phyloP scores from a whole-genome alignment of 495 filamentous ascomycete species.

The Xylaria palmicola region DNA sequence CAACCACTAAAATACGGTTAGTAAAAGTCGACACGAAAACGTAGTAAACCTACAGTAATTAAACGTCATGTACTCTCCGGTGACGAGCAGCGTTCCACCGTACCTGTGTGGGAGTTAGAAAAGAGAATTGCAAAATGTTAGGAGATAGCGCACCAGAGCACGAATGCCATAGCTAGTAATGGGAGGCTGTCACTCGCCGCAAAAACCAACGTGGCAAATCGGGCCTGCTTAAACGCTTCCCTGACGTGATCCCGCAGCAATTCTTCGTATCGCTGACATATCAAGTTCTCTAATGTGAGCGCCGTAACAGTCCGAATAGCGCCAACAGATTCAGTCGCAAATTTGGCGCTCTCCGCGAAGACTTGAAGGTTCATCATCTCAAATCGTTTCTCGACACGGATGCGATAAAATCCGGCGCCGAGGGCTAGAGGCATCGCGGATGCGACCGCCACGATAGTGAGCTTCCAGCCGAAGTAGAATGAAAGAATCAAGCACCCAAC shows the following conservation, averaged over 20 bases:
- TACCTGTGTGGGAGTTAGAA: constrained; percentile 28
- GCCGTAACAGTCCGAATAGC: constrained; percentile 58
- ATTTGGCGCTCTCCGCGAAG: constrained; percentile 56
- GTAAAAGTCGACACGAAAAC: not conserved
- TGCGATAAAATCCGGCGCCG: constrained; percentile 48
- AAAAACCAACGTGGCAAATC: constrained; percentile 51
- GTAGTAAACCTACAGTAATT: constrained; percentile 39
- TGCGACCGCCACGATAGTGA: constrained; percentile 50
- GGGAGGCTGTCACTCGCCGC: constrained; percentile 49
- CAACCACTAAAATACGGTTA: constrained; percentile 36
- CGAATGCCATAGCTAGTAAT: constrained; percentile 56
- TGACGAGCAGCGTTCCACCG: constrained; percentile 43
- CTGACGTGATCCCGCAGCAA: constrained; percentile 52
- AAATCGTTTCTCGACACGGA: constrained; percentile 54
- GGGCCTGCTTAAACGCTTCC: constrained; percentile 51
- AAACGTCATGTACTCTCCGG: constrained; percentile 43
- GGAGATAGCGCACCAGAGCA: constrained; percentile 51
- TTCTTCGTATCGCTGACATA: constrained; percentile 46
- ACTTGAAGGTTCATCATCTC: constrained; percentile 50
- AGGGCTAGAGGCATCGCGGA: constrained; percentile 52
- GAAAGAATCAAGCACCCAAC: constrained; percentile 49
- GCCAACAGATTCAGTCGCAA: constrained; percentile 56
- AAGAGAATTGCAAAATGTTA: not conserved
- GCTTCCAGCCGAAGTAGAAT: constrained; percentile 58
- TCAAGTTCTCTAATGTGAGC: constrained; percentile 53